These are phyloP conservation scores for Podaxis sp. DNA, from an alignment of 768 basidiomycete species.

Conservation along the genomic window DNA sequence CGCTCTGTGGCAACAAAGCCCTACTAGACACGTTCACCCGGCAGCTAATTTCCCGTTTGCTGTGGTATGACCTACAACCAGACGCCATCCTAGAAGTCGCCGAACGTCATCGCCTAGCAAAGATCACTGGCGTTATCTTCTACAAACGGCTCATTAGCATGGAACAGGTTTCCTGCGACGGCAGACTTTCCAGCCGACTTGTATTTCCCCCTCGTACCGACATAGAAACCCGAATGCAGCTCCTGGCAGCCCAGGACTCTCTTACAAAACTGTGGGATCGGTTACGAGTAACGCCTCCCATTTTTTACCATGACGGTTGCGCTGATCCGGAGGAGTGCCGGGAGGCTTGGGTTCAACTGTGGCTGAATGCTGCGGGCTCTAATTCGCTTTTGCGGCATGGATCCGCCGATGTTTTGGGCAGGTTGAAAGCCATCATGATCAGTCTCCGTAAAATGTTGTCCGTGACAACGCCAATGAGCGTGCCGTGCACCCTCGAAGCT, in stretches of 20 bases:
- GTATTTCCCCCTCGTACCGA: constrained; percentile 30
- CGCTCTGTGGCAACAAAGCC: constrained; percentile 43
- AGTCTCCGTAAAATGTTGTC: constrained; percentile 35
- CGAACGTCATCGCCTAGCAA: constrained; percentile 34
- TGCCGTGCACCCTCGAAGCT: constrained; percentile 44
- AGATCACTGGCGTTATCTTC: constrained; percentile 51
- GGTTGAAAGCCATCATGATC: constrained; percentile 46
- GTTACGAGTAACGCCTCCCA: constrained; percentile 47
- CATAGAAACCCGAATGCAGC: constrained; percentile 42
- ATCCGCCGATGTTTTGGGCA: constrained; percentile 60
- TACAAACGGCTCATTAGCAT: constrained; percentile 46
- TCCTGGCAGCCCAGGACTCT: constrained; percentile 58
- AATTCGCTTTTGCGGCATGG: constrained; percentile 41
- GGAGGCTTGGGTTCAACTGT: constrained; percentile 48
- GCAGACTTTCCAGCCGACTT: constrained; percentile 28
- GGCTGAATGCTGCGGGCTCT: constrained; percentile 51
- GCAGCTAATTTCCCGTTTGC: constrained; percentile 49
- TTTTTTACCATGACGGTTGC: constrained; percentile 42
- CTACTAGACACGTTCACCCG: constrained; percentile 50
- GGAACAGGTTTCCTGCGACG: constrained; percentile 33
- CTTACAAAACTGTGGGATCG: constrained; percentile 56
- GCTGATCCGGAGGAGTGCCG: constrained; percentile 51
- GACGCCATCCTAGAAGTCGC: constrained; percentile 47
- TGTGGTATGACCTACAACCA: constrained; percentile 47
- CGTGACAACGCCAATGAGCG: constrained; percentile 33